Conservation (phyloP, 495 filamentous ascomycete species). For the Peziza echinospora region DNA sequence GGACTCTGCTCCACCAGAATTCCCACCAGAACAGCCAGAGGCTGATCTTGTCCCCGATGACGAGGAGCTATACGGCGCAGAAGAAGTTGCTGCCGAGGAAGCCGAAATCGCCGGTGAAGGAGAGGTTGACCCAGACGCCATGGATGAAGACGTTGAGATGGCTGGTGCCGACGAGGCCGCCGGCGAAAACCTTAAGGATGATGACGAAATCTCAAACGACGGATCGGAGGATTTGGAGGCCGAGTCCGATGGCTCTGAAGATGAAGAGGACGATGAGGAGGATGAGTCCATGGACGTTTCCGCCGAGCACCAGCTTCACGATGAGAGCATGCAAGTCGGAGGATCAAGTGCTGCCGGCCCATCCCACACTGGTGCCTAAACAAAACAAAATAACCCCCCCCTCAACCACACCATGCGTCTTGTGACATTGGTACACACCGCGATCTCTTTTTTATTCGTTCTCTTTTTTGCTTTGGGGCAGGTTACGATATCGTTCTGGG, state of each 20-base stretch:
- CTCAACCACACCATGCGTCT: too few species aligned
- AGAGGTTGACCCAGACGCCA: conserved; percentile 22
- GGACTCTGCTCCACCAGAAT: conserved; percentile 84
- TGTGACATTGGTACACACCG: too few species aligned
- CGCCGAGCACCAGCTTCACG: conserved; percentile 22
- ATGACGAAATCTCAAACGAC: conserved; percentile 59
- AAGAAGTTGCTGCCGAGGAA: conserved; percentile 51
- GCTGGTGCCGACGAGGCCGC: conserved; percentile 26
- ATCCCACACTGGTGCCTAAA: too few species aligned
- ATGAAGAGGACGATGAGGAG: conserved; percentile 56
- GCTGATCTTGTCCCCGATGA: conserved; percentile 73
- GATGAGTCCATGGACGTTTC: conserved; percentile 68
- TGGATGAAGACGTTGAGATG: conserved; percentile 22
- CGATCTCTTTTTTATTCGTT: too few species aligned
- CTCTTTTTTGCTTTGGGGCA: too few species aligned
- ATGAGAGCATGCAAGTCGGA: conserved; percentile 24
- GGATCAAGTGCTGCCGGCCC: conserved; percentile 2
- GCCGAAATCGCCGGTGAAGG: conserved; percentile 27
- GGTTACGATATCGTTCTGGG: too few species aligned
- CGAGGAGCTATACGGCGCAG: conserved; percentile 64
- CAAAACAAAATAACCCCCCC: too few species aligned
- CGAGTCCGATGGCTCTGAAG: conserved; percentile 70
- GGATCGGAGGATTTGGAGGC: conserved; percentile 92
- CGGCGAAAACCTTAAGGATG: conserved; percentile 37
- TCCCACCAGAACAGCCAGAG: conserved; percentile 91